Base-by-base conservation (phyloP, 768 basidiomycete species). In the Naganishia onofrii region DNA sequence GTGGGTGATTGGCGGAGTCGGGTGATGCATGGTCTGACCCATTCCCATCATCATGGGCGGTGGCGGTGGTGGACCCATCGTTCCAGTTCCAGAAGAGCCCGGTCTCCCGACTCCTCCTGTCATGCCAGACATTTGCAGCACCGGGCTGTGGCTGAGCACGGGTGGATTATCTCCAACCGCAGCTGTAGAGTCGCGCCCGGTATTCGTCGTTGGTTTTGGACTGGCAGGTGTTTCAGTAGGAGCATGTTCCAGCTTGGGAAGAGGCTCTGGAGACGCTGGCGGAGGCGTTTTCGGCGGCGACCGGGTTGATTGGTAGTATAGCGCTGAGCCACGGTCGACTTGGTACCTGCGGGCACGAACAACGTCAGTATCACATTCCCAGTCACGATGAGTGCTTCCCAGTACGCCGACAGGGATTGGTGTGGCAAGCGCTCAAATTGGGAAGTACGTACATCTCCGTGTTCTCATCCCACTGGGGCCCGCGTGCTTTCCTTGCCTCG, bases 391-490 rank as follows among this genome's bases (percentile, higher is more conserved):
- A 36, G 34, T 36, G 34, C n/a, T 36, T 12, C 34, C 42, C 7
- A 17, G 15, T 42, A 17, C 15, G 42, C 15, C 2, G 15, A 8
- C 42, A 42, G 42, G 7, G 13, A 42, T 10, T 2, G 15, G 2
- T 10, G 13, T 7, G 15, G 42, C 2, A 17, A 42, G 9, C 9
- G 15, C 9, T 8, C 8, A 34, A 46, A 5, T 12, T 34, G 36
- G 48, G 17, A 26, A 26, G n/a, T n/a, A n/a, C 51, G 12, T 31
- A 58, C 38, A 63, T 71, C 57, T 66, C n/a, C 29, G 78, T 77
- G 26, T 76, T 77, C 64, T 75, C 78, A 65, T 81, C 80, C 80
- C 80, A 81, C 71, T 81, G 80, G 0, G 80, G 80, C 2, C 80
- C 80, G 21, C 80, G 32, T 44, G 68, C 68, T 71, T 74, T 77